A percentile compares a stretch with the other conserved stretches of the same genome.
phyloP scores from a whole-genome alignment of 352 stramenopile species.

The Pythium phragmitis region DNA sequence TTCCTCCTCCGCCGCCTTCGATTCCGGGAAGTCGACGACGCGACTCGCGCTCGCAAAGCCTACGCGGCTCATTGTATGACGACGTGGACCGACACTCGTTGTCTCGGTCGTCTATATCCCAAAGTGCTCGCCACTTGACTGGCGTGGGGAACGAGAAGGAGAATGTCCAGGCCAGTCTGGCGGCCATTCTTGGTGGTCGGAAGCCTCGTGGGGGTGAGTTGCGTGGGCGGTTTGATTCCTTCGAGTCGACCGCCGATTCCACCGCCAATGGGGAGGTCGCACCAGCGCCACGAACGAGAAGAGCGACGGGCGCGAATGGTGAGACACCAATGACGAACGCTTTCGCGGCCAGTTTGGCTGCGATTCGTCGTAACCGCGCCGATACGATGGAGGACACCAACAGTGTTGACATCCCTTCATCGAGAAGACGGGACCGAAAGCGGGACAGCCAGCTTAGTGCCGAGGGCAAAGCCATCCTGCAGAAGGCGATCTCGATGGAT shows the following conservation, averaged over 20 bases:
- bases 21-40: slow-evolving; percentile 22
- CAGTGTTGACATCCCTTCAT: slow-evolving; percentile 7
- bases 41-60: slow-evolving; percentile 52
- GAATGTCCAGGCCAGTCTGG: slow-evolving; percentile 53
- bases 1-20: slow-evolving; percentile 27
- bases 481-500: slow-evolving; percentile 56
- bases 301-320: neutral
- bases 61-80: slow-evolving; percentile 52
- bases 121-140: slow-evolving; percentile 39
- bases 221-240: slow-evolving; percentile 47
- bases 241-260: slow-evolving; percentile 37
- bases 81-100: slow-evolving; percentile 32
- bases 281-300: slow-evolving; percentile 1
- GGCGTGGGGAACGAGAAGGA: slow-evolving; percentile 43
- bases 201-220: slow-evolving; percentile 25
- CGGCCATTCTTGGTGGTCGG: slow-evolving; percentile 60
- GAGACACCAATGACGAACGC: slow-evolving; percentile 49
- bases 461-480: slow-evolving; percentile 71
- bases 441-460: slow-evolving; percentile 72
- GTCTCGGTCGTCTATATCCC: slow-evolving; percentile 46
- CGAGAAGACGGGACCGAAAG: slow-evolving; percentile 49
- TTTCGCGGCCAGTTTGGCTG: slow-evolving; percentile 71
- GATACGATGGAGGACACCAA: slow-evolving; percentile 58
- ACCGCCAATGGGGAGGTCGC: slow-evolving; percentile 19
- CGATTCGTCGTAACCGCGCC: slow-evolving; percentile 66